A percentile compares a stretch with the other conserved stretches of the same genome.
These are phyloP conservation scores for Pseudevernia furfuracea DNA, from an alignment of 495 filamentous ascomycete species.

Conservation along the genomic window DNA sequence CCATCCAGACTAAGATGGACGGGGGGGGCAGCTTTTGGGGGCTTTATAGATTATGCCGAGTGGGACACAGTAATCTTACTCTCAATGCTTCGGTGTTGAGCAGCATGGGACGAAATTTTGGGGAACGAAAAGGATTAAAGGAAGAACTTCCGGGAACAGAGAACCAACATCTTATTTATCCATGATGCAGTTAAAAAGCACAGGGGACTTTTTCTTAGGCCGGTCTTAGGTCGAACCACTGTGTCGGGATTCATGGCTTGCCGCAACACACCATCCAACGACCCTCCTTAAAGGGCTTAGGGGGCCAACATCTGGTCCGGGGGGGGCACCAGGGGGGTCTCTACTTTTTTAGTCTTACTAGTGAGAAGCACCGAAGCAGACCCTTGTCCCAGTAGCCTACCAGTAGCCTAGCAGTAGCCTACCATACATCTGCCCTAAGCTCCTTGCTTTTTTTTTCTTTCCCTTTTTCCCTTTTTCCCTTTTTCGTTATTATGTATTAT, in stretches of 20 bases:
- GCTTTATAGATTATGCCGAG: background rate
- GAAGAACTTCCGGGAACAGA: background rate
- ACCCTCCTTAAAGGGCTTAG: background rate
- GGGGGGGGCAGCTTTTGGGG: background rate
- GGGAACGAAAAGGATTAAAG: background rate
- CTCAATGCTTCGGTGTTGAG: background rate
- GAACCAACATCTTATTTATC: constrained; percentile 5
- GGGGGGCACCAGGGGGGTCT: background rate
- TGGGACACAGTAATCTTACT: background rate
- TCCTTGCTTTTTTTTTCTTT: too few relatives aligned
- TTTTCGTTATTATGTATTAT: too few relatives aligned
- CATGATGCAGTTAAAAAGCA: background rate
- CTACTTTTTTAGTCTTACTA: too few relatives aligned
- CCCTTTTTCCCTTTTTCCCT: too few relatives aligned
- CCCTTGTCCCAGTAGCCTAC: too few relatives aligned
- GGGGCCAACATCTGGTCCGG: background rate
- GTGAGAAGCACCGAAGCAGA: too few relatives aligned
- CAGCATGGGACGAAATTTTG: background rate
- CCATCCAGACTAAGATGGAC: constrained; percentile 7
- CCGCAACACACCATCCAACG: background rate
- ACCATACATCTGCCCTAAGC: background rate
- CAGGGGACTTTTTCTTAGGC: background rate
- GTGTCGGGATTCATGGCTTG: background rate
- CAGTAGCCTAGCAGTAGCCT: background rate
- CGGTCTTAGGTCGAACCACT: background rate